Base-by-base conservation (phyloP, 495 filamentous ascomycete genomes). In the Talaromyces ruber region DNA sequence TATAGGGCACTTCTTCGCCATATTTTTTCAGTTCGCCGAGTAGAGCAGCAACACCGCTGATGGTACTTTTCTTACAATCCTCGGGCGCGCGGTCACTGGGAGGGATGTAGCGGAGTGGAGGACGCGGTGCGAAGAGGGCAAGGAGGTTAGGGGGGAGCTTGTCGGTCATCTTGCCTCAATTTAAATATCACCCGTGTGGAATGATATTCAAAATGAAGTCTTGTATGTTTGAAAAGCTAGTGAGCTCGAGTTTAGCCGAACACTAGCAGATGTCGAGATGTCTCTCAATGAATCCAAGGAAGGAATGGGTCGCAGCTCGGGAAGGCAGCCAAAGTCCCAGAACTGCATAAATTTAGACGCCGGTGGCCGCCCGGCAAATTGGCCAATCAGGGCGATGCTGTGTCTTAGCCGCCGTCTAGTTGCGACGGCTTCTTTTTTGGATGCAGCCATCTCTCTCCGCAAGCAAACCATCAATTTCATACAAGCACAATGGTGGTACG, bases 71-170 rank as follows among this genome's bases (percentile, higher is more conserved):
- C 69, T 82, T 83, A 65, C 89, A 86, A 65, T 92, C 84, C 71
- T 96, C 91, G 34, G 93, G 90, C 28, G 93, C 82, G 68, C 89
- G 83, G 72, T 97, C 93, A 67, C 77, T 79, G 6, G 92, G 91
- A 52, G 90, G 87, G 53, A 97, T 84, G 81, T 89, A 98, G 73
- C 92, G 89, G 64, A 98, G 80, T 58, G 93, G 87, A 55, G 95
- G 94, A 30, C 94, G 89, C 63, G 94, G 90, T 68, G 92, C 88
- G 77, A 98, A 98, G 62, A 98, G 91, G 66, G 89, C 89, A 68
- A 97, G 84, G 32, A 98, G 85, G 64, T 93, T 93, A 55, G 90
- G 90, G 56, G 93, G 93, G 7, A 98, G 88, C 74, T 93, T 92
- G 80, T 96, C 93, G 7, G 93, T 98, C 93, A 97, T 98, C 34